These are phyloP conservation scores for Heterobasidion parviporum DNA, from an alignment of 1,284 basidiomycete genomes.

Conservation along the genomic window DNA sequence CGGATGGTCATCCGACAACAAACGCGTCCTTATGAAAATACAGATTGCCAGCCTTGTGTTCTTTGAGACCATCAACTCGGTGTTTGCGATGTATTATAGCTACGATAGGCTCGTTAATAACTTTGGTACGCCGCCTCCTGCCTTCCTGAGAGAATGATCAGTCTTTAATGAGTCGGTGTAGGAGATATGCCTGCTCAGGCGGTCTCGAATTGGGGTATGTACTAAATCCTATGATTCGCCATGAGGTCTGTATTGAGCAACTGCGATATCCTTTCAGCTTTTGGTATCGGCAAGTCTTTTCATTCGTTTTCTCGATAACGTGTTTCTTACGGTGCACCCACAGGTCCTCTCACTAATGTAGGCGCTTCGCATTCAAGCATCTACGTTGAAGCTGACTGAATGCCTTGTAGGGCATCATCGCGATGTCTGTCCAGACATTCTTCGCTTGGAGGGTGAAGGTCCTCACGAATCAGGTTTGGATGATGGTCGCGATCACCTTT, in stretches of 20 bases:
- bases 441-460: constrained; percentile 1
- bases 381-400: not conserved
- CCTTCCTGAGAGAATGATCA: not conserved
- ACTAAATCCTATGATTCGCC: too few relatives aligned
- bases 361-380: not conserved
- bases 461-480: not conserved
- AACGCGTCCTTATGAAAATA: not conserved
- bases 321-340: not conserved
- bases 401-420: not conserved
- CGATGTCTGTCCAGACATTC: not conserved
- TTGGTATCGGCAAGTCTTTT: not conserved
- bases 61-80: not conserved
- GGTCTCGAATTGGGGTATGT: not conserved
- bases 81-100: not conserved
- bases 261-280: not conserved
- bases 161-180: not conserved
- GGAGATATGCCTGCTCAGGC: not conserved
- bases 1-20: too few relatives aligned
- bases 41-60: not conserved
- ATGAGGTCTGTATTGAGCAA: too few relatives aligned
- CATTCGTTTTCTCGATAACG: not conserved
- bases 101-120: not conserved
- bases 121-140: not conserved
- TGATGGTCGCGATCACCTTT: not conserved
- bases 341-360: not conserved